Evolutionary conservation across 148 eudicot genomes (phyloP), one percentile per base, ranked within the genome.

Genomic region (Rhododendron ovatum): DNA sequence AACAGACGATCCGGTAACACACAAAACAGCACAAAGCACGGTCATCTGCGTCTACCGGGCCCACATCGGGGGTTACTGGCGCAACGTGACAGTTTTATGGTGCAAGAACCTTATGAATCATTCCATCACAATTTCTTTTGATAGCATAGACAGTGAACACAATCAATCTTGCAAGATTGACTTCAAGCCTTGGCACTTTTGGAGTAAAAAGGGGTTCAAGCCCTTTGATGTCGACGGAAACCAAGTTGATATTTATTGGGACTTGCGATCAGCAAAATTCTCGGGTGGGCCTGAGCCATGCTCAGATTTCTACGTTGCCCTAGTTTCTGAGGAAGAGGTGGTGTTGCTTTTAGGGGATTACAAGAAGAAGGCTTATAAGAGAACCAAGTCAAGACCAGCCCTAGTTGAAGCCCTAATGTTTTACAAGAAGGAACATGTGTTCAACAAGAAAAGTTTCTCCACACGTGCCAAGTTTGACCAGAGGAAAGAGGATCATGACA

Each of bases 171-270:
- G 98, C 92, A 96, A 95, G 86, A 92, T 96, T 20, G 99, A 95
- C 83, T 83, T 96, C 57, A 95, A 95, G 69, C 96, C 98, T 8
- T 96, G 99, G 98, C 94, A 95, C 85, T 94, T 96, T 75, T 96
- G 99, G 99, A 90, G 94, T 83, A 92, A 89, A 63, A 95, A 92
- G 82, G 98, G 99, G 15, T 93, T 91, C 88, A 96, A 96, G 43
- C 86, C 90, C 2, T 93, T 94, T 30, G 91, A 92, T 30, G 91
- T 96, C n/a, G 95, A 92, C 15, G 90, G 85, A 33, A 92, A 86
- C 74, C 92, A 88, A 20, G 61, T 96, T 5, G 98, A 95, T 35
- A 84, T 92, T 33, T 94, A 96, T 82, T 96, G 99, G 99, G 99
- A 96, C 87, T 87, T 96, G 0, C 86, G 98, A 2, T 87, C 96